These are phyloP conservation scores for Phanerochaete carnosa DNA, from an alignment of 768 basidiomycete species.

Conservation along the genomic window DNA sequence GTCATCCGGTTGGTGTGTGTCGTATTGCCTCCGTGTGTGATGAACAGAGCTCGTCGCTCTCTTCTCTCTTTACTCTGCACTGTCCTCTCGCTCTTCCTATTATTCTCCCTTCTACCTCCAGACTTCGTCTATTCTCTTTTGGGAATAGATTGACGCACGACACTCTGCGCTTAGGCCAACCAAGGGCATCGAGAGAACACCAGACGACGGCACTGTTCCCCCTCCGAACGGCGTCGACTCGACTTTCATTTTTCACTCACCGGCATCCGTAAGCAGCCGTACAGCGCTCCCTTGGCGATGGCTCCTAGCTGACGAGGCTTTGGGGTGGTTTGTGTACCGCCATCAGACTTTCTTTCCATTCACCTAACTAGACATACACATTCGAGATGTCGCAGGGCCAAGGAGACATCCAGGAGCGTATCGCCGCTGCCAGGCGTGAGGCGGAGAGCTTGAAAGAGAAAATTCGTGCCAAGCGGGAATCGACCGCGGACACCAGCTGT, in stretches of 20 bases:
- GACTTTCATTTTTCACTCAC: constrained; percentile 1
- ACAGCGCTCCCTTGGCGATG: neutral
- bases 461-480: constrained; percentile 94
- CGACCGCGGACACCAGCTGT: constrained; percentile 97
- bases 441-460: constrained; percentile 98
- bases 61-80: constrained; percentile 4
- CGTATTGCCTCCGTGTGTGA: constrained; percentile 5
- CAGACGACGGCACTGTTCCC: neutral
- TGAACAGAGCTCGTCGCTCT: constrained; percentile 5
- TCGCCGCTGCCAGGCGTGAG: constrained; percentile 94
- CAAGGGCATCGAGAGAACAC: neutral
- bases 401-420: constrained; percentile 86
- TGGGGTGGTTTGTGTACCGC: neutral
- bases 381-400: constrained; percentile 69
- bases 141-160: constrained; percentile 3
- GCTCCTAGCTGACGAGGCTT: neutral
- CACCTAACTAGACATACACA: neutral
- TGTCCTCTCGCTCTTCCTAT: constrained; percentile 6
- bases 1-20: neutral
- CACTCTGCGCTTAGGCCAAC: neutral
- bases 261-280: neutral
- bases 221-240: neutral
- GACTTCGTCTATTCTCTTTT: neutral
- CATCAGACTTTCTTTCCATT: neutral
- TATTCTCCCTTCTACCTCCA: constrained; percentile 1